phyloP scores from a whole-genome alignment of 2,329 filamentous ascomycete genomes.

The Aspergillus thermomutatus region DNA sequence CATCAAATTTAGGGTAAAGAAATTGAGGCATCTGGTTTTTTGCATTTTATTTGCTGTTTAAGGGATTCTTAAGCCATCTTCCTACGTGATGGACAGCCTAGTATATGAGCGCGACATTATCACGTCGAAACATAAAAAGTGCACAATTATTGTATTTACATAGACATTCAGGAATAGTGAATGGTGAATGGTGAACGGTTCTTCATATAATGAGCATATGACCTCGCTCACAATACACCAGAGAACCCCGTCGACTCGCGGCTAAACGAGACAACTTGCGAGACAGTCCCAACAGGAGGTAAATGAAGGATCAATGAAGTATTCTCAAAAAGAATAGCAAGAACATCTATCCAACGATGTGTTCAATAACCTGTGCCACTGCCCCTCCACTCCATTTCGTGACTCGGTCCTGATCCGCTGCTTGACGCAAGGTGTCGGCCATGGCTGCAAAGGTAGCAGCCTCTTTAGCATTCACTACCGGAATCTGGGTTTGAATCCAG shows the following conservation, averaged over 20 bases:
- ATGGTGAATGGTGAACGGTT: too few relatives aligned
- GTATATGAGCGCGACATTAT: background rate
- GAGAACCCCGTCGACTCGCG: too few relatives aligned
- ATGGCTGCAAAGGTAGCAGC: slow-evolving; percentile 51
- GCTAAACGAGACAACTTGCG: background rate
- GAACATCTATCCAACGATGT: slow-evolving; percentile 18
- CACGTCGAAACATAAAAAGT: background rate
- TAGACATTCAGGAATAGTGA: background rate
- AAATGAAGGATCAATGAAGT: background rate
- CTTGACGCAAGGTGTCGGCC: slow-evolving; percentile 58
- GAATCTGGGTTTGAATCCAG: slow-evolving; percentile 67
- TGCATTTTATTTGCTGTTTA: background rate
- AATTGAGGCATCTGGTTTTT: background rate
- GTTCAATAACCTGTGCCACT: slow-evolving; percentile 26
- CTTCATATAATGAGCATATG: too few relatives aligned
- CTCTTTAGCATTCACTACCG: slow-evolving; percentile 45
- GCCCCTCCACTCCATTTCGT: slow-evolving; percentile 62
- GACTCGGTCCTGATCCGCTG: slow-evolving; percentile 65
- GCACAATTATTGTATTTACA: background rate
- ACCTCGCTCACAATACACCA: too few relatives aligned
- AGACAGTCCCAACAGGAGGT: background rate
- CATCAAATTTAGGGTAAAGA: background rate
- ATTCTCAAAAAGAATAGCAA: background rate
- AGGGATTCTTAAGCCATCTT: background rate
- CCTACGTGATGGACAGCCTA: background rate